phyloP scores from a whole-genome alignment of 768 basidiomycete genomes.

The Russula lepida region DNA sequence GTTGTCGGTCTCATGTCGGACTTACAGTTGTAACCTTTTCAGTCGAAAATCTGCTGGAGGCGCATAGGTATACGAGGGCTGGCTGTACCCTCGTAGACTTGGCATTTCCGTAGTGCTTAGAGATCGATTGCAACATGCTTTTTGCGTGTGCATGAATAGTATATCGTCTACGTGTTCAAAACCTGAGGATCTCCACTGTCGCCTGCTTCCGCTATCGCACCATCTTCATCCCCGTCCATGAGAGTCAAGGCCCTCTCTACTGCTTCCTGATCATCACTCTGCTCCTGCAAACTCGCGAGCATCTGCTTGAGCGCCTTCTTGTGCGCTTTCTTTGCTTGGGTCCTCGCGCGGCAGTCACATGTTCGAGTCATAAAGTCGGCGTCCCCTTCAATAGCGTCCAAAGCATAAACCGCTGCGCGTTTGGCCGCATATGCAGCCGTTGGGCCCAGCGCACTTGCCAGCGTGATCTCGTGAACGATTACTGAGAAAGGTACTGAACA shows the following conservation, averaged over 20 bases:
- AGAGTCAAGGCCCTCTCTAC: background rate
- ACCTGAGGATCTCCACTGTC: background rate
- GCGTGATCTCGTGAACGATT: slow-evolving; percentile 53
- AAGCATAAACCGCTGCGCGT: slow-evolving; percentile 51
- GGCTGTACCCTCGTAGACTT: background rate
- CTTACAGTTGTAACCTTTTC: background rate
- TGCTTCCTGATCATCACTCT: slow-evolving; percentile 19
- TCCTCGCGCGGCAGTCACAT: slow-evolving; percentile 54
- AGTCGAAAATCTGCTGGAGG: slow-evolving; percentile 2
- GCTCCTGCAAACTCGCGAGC: slow-evolving; percentile 22
- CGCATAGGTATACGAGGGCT: background rate
- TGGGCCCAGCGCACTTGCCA: slow-evolving; percentile 49
- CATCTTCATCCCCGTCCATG: slow-evolving; percentile 1
- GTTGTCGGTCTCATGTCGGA: background rate
- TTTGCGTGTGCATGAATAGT: background rate
- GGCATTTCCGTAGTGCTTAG: background rate
- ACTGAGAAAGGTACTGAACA: slow-evolving; percentile 35
- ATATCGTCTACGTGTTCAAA: background rate
- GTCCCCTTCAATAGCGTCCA: slow-evolving; percentile 63
- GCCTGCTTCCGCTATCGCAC: background rate
- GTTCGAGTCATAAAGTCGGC: slow-evolving; percentile 49
- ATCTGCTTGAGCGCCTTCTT: slow-evolving; percentile 32
- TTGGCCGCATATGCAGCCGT: slow-evolving; percentile 49
- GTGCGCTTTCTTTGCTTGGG: slow-evolving; percentile 30
- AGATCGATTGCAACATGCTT: background rate